phyloP scores from a whole-genome alignment of 495 filamentous ascomycete genomes.

The Neurospora intermedia region DNA sequence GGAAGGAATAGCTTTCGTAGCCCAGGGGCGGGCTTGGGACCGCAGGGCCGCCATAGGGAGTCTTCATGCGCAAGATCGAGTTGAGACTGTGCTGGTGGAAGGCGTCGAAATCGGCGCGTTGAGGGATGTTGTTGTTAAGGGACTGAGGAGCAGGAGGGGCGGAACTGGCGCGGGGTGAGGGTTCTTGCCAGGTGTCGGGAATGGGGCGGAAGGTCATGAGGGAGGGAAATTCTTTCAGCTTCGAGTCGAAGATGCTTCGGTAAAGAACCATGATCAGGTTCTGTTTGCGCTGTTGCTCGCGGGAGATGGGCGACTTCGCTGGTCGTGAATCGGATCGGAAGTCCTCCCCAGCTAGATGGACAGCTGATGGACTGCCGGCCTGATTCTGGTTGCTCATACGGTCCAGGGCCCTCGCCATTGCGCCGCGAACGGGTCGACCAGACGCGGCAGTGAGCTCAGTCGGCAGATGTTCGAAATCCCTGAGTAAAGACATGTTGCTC shows the following conservation, averaged over 20 bases:
- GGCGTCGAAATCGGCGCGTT: background rate
- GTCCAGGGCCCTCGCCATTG: background rate
- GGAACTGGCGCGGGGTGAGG: background rate
- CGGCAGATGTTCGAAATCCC: background rate
- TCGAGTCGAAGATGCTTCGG: background rate
- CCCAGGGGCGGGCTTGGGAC: background rate
- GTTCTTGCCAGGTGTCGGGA: background rate
- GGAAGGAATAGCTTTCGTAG: conserved; percentile 4
- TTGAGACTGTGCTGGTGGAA: background rate
- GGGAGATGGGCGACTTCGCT: background rate
- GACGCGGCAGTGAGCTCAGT: background rate
- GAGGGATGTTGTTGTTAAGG: background rate
- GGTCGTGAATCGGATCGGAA: background rate
- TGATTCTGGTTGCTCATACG: background rate
- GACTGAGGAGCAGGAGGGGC: background rate
- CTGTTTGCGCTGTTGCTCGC: background rate
- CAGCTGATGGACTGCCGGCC: background rate
- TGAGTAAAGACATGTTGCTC: background rate
- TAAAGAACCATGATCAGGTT: background rate
- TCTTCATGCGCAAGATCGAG: background rate
- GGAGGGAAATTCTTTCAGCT: background rate
- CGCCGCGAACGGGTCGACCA: background rate
- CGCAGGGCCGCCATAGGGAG: background rate
- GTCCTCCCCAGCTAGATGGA: background rate
- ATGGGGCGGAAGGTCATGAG: background rate